These are phyloP conservation scores for Globisporangium cylindrosporum DNA, from an alignment of 352 stramenopile species.

Conservation along the genomic window DNA sequence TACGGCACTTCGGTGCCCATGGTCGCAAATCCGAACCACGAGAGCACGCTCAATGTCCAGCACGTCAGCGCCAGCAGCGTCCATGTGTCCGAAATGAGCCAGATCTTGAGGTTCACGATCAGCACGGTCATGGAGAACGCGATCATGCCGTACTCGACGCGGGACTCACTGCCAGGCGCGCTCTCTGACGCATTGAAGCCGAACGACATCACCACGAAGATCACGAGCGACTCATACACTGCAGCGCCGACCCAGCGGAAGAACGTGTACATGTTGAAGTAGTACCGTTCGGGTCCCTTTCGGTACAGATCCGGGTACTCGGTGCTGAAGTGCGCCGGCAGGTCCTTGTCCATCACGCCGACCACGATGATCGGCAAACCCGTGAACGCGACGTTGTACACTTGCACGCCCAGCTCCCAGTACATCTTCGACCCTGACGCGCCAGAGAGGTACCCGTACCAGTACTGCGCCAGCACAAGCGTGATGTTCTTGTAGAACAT, in stretches of 20 bases:
- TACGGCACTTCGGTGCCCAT: constrained; percentile 55
- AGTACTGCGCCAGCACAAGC: constrained; percentile 88
- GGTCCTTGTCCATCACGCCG: constrained; percentile 80
- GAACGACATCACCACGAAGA: constrained; percentile 79
- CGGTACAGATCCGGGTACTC: constrained; percentile 80
- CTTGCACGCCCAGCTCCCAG: constrained; percentile 79
- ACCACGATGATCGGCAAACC: constrained; percentile 89
- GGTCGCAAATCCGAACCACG: constrained; percentile 64
- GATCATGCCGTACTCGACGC: constrained; percentile 81
- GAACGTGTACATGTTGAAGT: constrained; percentile 83
- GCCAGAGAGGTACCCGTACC: constrained; percentile 91
- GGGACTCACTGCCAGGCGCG: constrained; percentile 58
- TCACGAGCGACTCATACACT: constrained; percentile 75
- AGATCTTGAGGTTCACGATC: constrained; percentile 94
- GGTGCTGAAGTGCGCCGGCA: constrained; percentile 69
- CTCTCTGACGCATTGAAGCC: constrained; percentile 69
- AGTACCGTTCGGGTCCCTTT: constrained; percentile 55
- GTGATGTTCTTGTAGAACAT: constrained; percentile 96
- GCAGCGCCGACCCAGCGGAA: constrained; percentile 74
- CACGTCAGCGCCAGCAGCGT: constrained; percentile 55
- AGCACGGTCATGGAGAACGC: constrained; percentile 92
- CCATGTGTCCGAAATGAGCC: constrained; percentile 79
- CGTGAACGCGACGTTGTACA: constrained; percentile 96
- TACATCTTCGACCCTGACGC: constrained; percentile 89
- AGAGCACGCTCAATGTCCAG: constrained; percentile 63